These are phyloP conservation scores for Nepenthes alata DNA, from an alignment of 179 eudicot genomes.

Conservation along the genomic window DNA sequence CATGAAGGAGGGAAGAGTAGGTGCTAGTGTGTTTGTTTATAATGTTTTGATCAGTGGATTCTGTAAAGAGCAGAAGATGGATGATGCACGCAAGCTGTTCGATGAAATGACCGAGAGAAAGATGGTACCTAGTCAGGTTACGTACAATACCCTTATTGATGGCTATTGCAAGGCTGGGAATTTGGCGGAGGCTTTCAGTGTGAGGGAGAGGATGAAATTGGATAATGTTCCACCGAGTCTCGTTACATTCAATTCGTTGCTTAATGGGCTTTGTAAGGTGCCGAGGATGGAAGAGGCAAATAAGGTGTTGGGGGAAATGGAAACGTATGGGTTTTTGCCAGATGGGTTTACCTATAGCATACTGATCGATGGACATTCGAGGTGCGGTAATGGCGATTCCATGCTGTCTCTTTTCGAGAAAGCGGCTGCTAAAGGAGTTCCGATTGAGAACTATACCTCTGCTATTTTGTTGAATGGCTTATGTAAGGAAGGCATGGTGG, in stretches of 20 bases:
- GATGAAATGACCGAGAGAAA: conserved; percentile 38
- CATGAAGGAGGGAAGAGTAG: conserved; percentile 32
- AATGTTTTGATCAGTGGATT: conserved; percentile 58
- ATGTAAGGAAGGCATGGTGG: conserved; percentile 53
- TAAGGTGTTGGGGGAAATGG: conserved; percentile 52
- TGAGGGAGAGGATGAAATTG: conserved; percentile 46
- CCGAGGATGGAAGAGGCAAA: conserved; percentile 44
- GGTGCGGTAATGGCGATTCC: conserved; percentile 30
- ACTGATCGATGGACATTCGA: conserved; percentile 52
- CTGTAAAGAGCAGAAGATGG: conserved; percentile 32
- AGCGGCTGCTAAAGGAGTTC: conserved; percentile 23
- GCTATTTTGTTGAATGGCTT: conserved; percentile 55
- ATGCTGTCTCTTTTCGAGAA: conserved; percentile 37
- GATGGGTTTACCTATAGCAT: conserved; percentile 58
- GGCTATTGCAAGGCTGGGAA: conserved; percentile 49
- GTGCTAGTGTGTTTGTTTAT: conserved; percentile 44
- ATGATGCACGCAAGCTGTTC: conserved; percentile 34
- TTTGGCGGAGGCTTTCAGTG: conserved; percentile 31
- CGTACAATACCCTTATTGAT: conserved; percentile 49
- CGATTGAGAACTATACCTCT: conserved; percentile 35
- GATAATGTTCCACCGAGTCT: conserved; percentile 35
- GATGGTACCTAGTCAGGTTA: conserved; percentile 28
- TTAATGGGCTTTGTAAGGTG: conserved; percentile 51
- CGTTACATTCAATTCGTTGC: conserved; percentile 62
- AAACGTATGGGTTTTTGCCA: conserved; percentile 35